phyloP scores from a whole-genome alignment of 2,329 filamentous ascomycete species.

The Aspergillus fumigatiaffinis region DNA sequence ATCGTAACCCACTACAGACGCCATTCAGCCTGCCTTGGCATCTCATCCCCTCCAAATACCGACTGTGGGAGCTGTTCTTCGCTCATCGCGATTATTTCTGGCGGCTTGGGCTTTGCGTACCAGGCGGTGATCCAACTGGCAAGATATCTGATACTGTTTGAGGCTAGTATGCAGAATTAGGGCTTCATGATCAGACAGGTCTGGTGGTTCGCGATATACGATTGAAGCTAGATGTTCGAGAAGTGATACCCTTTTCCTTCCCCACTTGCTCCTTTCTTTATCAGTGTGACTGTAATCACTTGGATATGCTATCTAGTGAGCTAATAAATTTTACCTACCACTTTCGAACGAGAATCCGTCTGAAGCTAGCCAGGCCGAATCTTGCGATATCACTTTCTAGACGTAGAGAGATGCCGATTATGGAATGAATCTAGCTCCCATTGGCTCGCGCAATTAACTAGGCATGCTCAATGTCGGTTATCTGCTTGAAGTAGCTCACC shows the following conservation, averaged over 20 bases:
- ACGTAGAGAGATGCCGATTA: neutral
- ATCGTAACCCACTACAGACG: constrained; percentile 4
- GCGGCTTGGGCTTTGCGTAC: constrained; percentile 84
- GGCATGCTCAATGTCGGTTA: neutral
- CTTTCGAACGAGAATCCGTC: neutral
- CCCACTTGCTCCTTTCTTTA: too few species aligned
- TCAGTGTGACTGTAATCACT: neutral
- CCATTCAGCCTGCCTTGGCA: constrained; percentile 16
- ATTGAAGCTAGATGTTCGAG: too few species aligned
- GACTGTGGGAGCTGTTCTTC: constrained; percentile 89
- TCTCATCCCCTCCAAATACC: constrained; percentile 52
- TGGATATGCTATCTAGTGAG: neutral
- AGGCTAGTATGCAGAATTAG: neutral
- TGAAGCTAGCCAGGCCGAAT: neutral
- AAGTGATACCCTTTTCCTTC: too few species aligned
- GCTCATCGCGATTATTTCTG: constrained; percentile 97
- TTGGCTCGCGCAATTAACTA: neutral
- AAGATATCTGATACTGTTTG: neutral
- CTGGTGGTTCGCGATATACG: too few species aligned
- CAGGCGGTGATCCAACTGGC: constrained; percentile 56
- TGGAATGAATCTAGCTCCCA: neutral
- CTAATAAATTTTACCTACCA: neutral
- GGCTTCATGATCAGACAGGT: neutral
- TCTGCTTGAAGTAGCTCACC: neutral
- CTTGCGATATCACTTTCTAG: neutral